These are phyloP conservation scores for Chimonanthus praecox DNA, from an alignment of 164 flowering plant genomes.

Conservation along the genomic window DNA sequence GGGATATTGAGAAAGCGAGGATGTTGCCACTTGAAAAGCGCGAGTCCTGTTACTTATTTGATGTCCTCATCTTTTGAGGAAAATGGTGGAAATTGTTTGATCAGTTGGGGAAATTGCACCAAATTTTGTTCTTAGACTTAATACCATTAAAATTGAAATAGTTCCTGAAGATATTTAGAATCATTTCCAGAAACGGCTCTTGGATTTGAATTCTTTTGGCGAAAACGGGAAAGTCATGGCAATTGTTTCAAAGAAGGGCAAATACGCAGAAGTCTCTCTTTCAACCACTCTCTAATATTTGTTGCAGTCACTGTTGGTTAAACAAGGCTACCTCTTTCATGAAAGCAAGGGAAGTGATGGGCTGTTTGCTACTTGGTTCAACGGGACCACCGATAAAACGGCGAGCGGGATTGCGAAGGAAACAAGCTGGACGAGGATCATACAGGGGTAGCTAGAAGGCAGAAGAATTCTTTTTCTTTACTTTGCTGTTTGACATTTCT, in stretches of 20 bases:
- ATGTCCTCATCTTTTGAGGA: background rate
- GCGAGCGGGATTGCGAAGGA: constrained; percentile 62
- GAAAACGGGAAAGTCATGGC: constrained; percentile 11
- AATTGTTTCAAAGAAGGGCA: background rate
- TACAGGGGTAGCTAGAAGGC: constrained; percentile 66
- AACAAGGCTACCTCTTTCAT: background rate
- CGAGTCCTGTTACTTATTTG: background rate
- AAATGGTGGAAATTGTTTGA: background rate
- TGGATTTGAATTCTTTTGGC: background rate
- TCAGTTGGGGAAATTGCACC: background rate
- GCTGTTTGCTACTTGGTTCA: constrained; percentile 32
- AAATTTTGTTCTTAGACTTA: background rate
- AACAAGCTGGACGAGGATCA: constrained; percentile 88
- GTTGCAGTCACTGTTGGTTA: background rate
- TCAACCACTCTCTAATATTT: constrained; percentile 1
- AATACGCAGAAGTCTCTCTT: background rate
- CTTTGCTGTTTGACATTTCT: constrained; percentile 2
- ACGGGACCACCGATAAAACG: constrained; percentile 66
- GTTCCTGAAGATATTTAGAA: background rate
- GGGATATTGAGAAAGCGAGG: constrained; percentile 2
- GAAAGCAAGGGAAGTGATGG: constrained; percentile 24
- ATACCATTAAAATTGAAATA: background rate
- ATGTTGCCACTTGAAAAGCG: constrained; percentile 11
- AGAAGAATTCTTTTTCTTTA: constrained; percentile 2
- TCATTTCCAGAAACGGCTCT: background rate